phyloP scores from a whole-genome alignment of 73 alveolate species.

The Paramecium primaurelia region DNA sequence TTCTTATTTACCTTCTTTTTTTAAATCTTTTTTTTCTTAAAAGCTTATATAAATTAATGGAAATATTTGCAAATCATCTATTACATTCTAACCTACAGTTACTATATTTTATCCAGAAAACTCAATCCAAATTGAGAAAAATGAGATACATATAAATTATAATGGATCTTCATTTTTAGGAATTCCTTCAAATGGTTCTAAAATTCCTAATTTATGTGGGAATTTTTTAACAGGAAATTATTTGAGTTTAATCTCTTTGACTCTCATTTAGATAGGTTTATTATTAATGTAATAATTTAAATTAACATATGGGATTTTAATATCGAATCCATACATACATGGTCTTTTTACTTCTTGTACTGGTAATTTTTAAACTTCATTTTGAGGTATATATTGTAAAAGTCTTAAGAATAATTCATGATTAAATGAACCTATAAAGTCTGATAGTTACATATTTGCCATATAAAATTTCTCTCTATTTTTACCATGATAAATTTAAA shows the following conservation, averaged over 20 bases:
- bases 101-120: not conserved
- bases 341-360: not conserved
- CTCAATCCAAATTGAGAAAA: not conserved
- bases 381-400: not conserved
- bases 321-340: not conserved
- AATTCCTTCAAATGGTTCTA: not conserved
- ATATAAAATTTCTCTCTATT: not conserved
- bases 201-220: not conserved
- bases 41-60: not conserved
- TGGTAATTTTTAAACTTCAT: not conserved
- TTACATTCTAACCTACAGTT: not conserved
- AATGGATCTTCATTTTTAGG: not conserved
- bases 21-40: not conserved
- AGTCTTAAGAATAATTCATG: not conserved
- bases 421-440: not conserved
- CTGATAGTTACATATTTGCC: not conserved
- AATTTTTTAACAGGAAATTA: not conserved
- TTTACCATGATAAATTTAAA: not conserved
- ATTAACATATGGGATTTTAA: not conserved
- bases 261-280: not conserved
- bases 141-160: not conserved
- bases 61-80: not conserved
- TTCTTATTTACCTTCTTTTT: not conserved
- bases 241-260: not conserved
- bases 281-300: not conserved